Percentiles rank a stretch among this genome's conserved stretches.
Conservation (phyloP, 176 grass and related monocot genomes). For the Paspalum vaginatum region DNA sequence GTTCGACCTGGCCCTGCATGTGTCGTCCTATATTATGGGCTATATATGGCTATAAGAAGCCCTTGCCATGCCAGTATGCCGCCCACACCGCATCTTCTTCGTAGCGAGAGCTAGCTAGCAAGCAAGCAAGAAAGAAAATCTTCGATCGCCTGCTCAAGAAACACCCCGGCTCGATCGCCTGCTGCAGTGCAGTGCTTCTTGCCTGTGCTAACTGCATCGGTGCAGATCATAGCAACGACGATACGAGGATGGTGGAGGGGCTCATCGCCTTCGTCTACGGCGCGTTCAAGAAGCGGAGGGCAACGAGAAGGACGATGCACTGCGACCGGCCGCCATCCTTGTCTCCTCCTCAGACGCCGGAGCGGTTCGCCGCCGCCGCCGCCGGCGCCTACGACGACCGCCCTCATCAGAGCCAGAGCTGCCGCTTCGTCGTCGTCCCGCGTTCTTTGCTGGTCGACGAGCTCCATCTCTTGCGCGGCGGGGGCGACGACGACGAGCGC, state of each 20-base stretch:
- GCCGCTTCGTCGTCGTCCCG: slow-evolving; percentile 37
- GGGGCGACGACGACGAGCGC: not conserved
- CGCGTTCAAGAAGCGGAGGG: slow-evolving; percentile 42
- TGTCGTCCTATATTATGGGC: not conserved
- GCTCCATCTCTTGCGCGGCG: not conserved
- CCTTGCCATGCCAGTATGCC: not conserved
- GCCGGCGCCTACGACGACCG: not conserved
- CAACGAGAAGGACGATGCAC: slow-evolving; percentile 13
- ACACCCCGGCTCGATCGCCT: not conserved
- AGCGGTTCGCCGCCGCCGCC: not conserved
- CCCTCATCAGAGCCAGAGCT: slow-evolving; percentile 36
- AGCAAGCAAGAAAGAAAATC: not conserved
- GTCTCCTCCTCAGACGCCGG: not conserved
- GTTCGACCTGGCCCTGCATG: not conserved
- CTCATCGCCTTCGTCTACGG: slow-evolving; percentile 46
- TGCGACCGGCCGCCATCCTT: slow-evolving; percentile 14
- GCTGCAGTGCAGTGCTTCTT: too few species aligned
- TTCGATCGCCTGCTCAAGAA: too few species aligned
- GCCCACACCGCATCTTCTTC: not conserved
- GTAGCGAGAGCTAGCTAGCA: not conserved
- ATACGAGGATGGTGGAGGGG: slow-evolving; percentile 31
- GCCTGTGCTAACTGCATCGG: too few species aligned
- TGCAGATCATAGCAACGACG: not conserved
- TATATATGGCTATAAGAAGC: not conserved
- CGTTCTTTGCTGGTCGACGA: slow-evolving; percentile 32